Conservation (phyloP, 345 rosid genomes). For the Linum usitatissimum region DNA sequence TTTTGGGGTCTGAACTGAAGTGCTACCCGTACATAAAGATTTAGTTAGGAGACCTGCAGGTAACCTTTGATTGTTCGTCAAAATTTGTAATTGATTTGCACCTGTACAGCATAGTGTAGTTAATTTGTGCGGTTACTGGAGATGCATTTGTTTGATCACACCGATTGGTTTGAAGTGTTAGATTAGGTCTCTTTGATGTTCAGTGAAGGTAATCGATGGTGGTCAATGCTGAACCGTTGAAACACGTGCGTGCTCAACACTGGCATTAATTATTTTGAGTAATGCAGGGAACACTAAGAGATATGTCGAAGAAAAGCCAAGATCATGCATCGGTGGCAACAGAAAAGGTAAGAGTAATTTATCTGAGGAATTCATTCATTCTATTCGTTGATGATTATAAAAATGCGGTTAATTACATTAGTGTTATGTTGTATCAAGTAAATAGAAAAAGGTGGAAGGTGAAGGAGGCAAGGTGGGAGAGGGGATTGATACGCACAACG, state of each 20-base stretch:
- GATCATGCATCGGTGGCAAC: conserved; percentile 35
- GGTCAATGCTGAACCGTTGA: too few species aligned
- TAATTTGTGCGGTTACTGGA: background rate
- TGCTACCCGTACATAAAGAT: background rate
- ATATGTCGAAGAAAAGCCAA: conserved; percentile 46
- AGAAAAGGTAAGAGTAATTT: conserved; percentile 32
- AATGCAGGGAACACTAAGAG: conserved; percentile 58
- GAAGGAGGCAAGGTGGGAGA: conserved; percentile 35
- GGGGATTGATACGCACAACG: conserved; percentile 27
- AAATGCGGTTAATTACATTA: background rate
- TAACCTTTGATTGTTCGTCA: background rate
- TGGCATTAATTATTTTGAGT: conserved; percentile 3
- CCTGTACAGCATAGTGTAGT: background rate
- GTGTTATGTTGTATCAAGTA: background rate
- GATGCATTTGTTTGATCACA: background rate
- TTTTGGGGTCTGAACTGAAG: background rate
- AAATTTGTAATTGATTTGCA: background rate
- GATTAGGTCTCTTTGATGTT: background rate
- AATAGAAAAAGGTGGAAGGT: conserved; percentile 33
- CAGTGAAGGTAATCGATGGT: background rate
- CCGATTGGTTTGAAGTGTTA: background rate
- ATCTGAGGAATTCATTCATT: background rate
- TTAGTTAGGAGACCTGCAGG: background rate
- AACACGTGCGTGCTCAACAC: background rate
- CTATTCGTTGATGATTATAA: background rate